Evolutionary conservation across 83 land plant genomes (phyloP).

Genomic region (Thuja plicata): DNA sequence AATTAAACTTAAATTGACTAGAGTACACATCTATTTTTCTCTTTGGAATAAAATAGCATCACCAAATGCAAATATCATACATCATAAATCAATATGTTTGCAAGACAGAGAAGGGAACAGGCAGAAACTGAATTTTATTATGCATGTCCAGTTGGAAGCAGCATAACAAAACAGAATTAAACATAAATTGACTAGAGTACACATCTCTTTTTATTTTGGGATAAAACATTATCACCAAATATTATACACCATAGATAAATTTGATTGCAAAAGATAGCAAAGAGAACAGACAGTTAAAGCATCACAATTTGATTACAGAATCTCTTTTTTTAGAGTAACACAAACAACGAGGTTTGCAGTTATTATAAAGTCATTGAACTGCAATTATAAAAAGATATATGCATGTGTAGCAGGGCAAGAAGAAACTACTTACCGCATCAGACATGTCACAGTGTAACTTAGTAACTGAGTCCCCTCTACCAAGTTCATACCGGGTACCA

Average conservation of each 20-base stretch:
- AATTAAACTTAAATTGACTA: no score
- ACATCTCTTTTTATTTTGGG: neutral
- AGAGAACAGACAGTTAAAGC: neutral
- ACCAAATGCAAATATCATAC: no score
- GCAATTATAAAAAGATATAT: neutral
- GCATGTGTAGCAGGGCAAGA: neutral
- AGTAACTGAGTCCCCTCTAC: slow-evolving; percentile 82
- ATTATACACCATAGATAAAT: neutral
- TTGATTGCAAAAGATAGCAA: neutral
- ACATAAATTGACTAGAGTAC: no score
- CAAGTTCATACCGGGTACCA: slow-evolving; percentile 63
- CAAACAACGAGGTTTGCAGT: neutral
- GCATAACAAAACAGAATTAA: no score
- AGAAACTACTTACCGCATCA: slow-evolving; percentile 72
- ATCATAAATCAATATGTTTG: no score
- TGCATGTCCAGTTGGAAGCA: no score
- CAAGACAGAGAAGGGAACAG: no score
- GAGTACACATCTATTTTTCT: no score
- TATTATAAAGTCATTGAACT: neutral
- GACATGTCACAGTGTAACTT: slow-evolving; percentile 90
- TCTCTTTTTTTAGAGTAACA: neutral
- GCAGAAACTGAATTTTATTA: no score
- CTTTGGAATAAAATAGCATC: no score
- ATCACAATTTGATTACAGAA: neutral
- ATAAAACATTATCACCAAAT: neutral